Base-by-base conservation (phyloP, 1,284 basidiomycete genomes). In the Inonotus hispidus region DNA sequence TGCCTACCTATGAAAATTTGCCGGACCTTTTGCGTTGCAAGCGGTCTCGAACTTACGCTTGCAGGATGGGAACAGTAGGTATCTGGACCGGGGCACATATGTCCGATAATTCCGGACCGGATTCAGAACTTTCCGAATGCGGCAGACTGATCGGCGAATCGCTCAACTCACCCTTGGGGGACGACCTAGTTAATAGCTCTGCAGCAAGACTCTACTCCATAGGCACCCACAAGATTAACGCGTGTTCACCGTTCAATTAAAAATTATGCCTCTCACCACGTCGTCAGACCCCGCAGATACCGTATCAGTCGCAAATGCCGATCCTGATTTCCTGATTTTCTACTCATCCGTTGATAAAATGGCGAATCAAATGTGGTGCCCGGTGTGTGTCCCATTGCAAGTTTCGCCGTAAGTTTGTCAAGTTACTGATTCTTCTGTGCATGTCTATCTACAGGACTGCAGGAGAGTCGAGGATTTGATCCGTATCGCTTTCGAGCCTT, bases 381-480 rank as follows among this genome's bases (percentile, higher is more conserved):
- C 84, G 38, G 87, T 89, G 68, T 58, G 79, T 77, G 14, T 56
- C 32, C 39, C 37, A 13, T 45, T 32, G 25, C 37, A 57, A 19
- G 45, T 27, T 29, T 53, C 56, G 49, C 25, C 21, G 13, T 49
- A 16, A 19, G 5, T 13, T 49, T 29, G 1, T 49, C 13, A 13
- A 5, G 5, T 23, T 55, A 10, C 1, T 14, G 50, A 27, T 32
- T 52, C 50, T 52, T 23, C 8, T 7, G 29, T 32, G 29, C n/a
- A 11, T 52, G 4, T 19, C 19, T 29, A 10, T 19, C 19, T 29
- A 10, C 66, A 93, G 91, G 91, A 93, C 70, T 93, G 90, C 70
- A 73, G 77, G 23, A 79, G 71, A 37, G 86, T 94, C 29, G 89
- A 93, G 63, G 68, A 72, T 1, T 65, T 82, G 29, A 79, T 94